Base-by-base conservation (phyloP, 768 basidiomycete species). In the Suillus bovinus region DNA sequence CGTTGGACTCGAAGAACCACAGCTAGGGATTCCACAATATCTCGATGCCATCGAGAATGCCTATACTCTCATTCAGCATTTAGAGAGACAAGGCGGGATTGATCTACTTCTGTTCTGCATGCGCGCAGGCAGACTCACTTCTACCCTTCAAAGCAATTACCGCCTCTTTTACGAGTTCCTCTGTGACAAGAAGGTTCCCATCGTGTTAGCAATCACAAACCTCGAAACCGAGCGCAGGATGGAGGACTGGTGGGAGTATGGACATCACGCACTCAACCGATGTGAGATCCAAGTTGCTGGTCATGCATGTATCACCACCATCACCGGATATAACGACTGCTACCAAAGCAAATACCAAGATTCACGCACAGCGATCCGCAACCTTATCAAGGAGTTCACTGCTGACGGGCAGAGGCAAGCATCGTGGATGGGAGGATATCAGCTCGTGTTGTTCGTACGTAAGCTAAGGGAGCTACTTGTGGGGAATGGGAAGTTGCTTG, bases 271-370 rank as follows among this genome's bases (percentile, higher is more conserved):
- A n/a, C n/a, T n/a, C n/a, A n/a, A n/a, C n/a, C n/a, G 38, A 41
- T 14, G 46, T 31, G 67, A 66, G 3, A 78, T 81, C 66, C 56
- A 59, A 33, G 61, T 70, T 1, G 38, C 65, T 13, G 78, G 75
- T 17, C 74, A 78, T 22, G 81, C 78, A 5, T 81, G 81, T 61
- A 71, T 81, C 63, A 80, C 79, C 17, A 72, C 78, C 14, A 72
- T 57, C 47, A n/a, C n/a, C n/a, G n/a, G n/a, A n/a, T n/a, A n/a
- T n/a, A n/a, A n/a, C n/a, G n/a, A n/a, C n/a, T n/a, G n/a, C n/a
- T n/a, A n/a, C n/a, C 62, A 68, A 17, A 72, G 77, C n/a, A 47
- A 14, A 3, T 47, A 6, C 7, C 11, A 13, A 24, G 13, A 71
- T 52, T 80, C 79, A 39, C 74, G 63, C 41, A 60, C 61, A 24